Percentiles rank a stretch among this genome's conserved stretches.
These are phyloP conservation scores for Microdochium trichocladiopsis DNA, from an alignment of 2,329 filamentous ascomycete species.

Conservation along the genomic window DNA sequence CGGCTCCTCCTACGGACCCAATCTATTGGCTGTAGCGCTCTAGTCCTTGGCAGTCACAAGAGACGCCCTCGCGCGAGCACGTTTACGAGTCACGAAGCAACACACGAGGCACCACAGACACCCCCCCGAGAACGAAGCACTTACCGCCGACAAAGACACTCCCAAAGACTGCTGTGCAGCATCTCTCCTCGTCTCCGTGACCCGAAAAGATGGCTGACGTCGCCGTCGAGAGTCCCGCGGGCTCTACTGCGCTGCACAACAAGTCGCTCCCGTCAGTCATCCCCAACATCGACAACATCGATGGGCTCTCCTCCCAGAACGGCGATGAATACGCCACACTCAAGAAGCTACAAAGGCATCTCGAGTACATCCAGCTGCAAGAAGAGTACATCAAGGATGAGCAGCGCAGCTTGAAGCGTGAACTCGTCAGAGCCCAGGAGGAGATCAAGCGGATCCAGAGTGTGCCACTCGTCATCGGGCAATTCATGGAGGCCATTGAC, in stretches of 20 bases:
- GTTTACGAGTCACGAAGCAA: no score
- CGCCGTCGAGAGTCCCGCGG: conserved; percentile 73
- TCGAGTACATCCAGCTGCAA: conserved; percentile 98
- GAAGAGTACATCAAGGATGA: conserved; percentile 99
- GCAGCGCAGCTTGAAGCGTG: conserved; percentile 93
- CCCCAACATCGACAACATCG: conserved; percentile 83
- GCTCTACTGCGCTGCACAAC: conserved; percentile 69
- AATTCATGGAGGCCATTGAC: conserved; percentile 99
- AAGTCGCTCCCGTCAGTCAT: conserved; percentile 75
- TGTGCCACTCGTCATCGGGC: conserved; percentile 93
- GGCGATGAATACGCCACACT: conserved; percentile 91
- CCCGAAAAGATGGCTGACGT: conserved; percentile 70
- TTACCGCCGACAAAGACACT: no score
- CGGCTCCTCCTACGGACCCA: neutral
- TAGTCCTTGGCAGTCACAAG: no score
- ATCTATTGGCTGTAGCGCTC: no score
- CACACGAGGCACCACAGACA: no score
- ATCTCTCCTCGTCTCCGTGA: neutral
- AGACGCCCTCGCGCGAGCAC: no score
- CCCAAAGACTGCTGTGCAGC: neutral
- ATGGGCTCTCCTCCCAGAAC: conserved; percentile 72
- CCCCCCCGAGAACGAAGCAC: neutral
- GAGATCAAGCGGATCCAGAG: conserved; percentile 99
- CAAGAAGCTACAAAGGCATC: conserved; percentile 93
- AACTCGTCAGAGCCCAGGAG: conserved; percentile 94